Percentiles rank a stretch among this genome's conserved stretches.
phyloP scores from a whole-genome alignment of 495 filamentous ascomycete genomes.

The Aspergillus indologenus region DNA sequence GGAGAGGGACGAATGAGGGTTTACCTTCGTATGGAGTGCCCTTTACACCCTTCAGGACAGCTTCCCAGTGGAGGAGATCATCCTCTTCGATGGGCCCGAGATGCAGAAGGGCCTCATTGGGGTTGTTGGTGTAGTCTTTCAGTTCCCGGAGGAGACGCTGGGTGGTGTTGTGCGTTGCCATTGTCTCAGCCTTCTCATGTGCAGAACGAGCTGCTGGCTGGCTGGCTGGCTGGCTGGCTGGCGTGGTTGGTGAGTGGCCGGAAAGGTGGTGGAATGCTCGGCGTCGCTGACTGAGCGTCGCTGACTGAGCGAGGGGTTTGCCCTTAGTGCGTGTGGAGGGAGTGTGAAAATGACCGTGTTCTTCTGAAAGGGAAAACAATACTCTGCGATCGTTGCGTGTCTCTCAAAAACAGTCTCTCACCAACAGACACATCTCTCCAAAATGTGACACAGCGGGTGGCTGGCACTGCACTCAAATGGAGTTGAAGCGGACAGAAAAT shows the following conservation, averaged over 20 bases:
- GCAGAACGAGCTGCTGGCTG: too few species aligned
- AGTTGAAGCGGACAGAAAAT: not conserved
- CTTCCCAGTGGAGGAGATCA: slow-evolving; percentile 72
- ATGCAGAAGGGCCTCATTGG: slow-evolving; percentile 53
- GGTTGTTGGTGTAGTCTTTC: slow-evolving; percentile 52
- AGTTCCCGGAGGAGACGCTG: slow-evolving; percentile 68
- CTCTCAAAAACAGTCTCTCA: not conserved
- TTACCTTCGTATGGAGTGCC: slow-evolving; percentile 71
- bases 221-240: not conserved
- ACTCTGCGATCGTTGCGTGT: not conserved
- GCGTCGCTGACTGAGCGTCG: not conserved
- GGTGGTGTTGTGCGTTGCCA: slow-evolving; percentile 36
- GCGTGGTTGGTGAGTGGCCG: not conserved
- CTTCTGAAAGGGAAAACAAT: not conserved
- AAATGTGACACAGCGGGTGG: not conserved
- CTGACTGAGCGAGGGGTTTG: not conserved
- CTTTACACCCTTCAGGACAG: slow-evolving; percentile 68
- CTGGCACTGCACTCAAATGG: not conserved
- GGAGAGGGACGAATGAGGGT: not conserved
- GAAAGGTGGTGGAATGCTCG: slow-evolving; percentile 10
- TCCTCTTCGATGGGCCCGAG: slow-evolving; percentile 68
- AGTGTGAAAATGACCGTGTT: not conserved
- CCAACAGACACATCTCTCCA: not conserved
- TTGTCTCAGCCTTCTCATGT: slow-evolving; percentile 7
- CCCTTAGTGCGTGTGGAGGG: not conserved